Base-by-base conservation (phyloP, 768 basidiomycete species). In the Clathrus columnatus region DNA sequence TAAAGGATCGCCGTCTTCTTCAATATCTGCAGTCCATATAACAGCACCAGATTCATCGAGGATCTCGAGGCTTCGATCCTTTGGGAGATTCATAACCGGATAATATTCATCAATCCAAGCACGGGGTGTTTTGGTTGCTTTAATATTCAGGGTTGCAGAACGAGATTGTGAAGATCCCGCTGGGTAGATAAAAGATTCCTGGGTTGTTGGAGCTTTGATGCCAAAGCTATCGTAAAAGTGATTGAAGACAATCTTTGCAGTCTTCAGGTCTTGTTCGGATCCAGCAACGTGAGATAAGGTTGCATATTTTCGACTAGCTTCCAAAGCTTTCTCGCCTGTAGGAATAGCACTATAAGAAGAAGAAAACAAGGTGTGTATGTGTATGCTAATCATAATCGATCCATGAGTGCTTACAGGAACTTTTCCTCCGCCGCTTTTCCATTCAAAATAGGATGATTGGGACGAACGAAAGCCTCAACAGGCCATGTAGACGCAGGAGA, bases 61-160 rank as follows among this genome's bases (percentile, higher is more conserved):
- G 20, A 93, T 81, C 48, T 84, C 77, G 10, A 94, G 69, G 57
- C 76, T 78, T 49, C 82, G 79, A 51, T 85, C 79, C 6, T 85
- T 72, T 1, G 89, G 82, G 0, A 81, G 85, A 68, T 95, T 91
- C 72, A 95, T 70, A 42, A 92, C 75, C 1, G 94, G 92, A 68
- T 87, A 95, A 68, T 98, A 96, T 32, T 78, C 76, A 61, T 91
- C 88, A 57, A 91, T 82, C 90, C 90, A 92, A 55, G 84, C 87
- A 0, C 71, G 76, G 2, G 86, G 85, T 23, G 66, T 68, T 27
- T 62, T 68, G 36, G 76, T 70, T 4, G 70, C 71, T 6, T 69
- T 62, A 42, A 81, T 70, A 18, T 68, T 66, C 16, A 87, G 72
- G 0, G 87, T 91, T 4, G 87, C 80, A 45, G 79, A 73, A 51